phyloP scores from a whole-genome alignment of 805 yeast species.

The Nakazawaea holstii region DNA sequence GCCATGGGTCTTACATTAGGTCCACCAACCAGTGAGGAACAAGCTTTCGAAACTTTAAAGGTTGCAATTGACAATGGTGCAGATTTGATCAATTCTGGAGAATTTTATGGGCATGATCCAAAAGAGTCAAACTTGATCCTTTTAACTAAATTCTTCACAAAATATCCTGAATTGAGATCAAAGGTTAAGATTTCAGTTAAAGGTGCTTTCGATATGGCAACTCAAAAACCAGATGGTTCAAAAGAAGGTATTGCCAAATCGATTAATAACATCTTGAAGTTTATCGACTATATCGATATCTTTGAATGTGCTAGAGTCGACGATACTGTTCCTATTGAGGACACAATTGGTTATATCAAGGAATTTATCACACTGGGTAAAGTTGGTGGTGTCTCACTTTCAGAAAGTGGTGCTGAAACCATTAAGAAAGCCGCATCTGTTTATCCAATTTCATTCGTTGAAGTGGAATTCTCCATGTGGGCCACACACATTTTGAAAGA shows the following conservation, averaged over 20 bases:
- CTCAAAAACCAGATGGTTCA: conserved; percentile 43
- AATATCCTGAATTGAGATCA: conserved; percentile 49
- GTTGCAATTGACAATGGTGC: conserved; percentile 44
- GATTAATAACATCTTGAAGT: conserved; percentile 37
- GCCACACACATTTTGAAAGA: conserved; percentile 54
- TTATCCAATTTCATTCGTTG: conserved; percentile 61
- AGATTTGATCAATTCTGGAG: conserved; percentile 66
- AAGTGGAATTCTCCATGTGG: conserved; percentile 73
- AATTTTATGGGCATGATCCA: conserved; percentile 59
- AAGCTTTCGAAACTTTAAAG: conserved; percentile 49
- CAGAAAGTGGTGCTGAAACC: conserved; percentile 64
- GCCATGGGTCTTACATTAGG: conserved; percentile 79
- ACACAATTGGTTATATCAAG: conserved; percentile 49
- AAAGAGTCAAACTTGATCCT: conserved; percentile 48
- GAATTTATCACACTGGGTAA: conserved; percentile 58
- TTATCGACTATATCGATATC: conserved; percentile 39
- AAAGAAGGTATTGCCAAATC: conserved; percentile 40
- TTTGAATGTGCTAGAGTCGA: conserved; percentile 76
- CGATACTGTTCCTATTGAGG: conserved; percentile 47
- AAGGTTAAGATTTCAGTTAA: conserved; percentile 62
- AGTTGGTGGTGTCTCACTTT: conserved; percentile 66
- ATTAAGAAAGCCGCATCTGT: conserved; percentile 53
- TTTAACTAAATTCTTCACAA: conserved; percentile 51
- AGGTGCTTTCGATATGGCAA: conserved; percentile 46
- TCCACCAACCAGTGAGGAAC: conserved; percentile 47